phyloP scores from a whole-genome alignment of 164 flowering plant genomes.

The Houttuynia cordata region DNA sequence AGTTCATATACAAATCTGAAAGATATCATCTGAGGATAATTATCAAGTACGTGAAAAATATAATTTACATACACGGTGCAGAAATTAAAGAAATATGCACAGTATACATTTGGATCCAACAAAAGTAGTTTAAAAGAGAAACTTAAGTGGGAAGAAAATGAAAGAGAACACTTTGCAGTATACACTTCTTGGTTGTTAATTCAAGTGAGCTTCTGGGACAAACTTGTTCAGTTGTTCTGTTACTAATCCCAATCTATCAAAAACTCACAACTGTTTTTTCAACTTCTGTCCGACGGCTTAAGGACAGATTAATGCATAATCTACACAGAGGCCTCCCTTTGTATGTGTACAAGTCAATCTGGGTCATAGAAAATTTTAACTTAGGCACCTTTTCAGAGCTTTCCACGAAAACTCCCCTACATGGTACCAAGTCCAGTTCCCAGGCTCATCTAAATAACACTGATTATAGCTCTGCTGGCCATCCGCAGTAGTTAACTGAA shows the following conservation, averaged over 20 bases:
- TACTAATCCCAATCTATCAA: not conserved
- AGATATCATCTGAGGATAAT: too few species aligned
- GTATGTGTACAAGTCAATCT: slow-evolving; percentile 93
- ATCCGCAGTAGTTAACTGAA: slow-evolving; percentile 44
- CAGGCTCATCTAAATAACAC: not conserved
- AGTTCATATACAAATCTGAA: too few species aligned
- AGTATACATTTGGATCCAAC: not conserved
- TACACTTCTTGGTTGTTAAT: not conserved
- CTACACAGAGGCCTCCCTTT: slow-evolving; percentile 86
- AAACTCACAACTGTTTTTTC: not conserved
- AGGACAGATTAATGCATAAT: slow-evolving; percentile 53
- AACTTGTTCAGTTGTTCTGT: too few species aligned
- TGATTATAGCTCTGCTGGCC: not conserved
- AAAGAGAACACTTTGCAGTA: not conserved
- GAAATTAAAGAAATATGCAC: not conserved
- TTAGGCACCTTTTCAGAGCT: slow-evolving; percentile 25
- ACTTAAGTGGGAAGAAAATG: too few species aligned
- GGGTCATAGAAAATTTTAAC: slow-evolving; percentile 64
- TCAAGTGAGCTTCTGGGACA: not conserved
- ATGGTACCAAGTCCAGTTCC: not conserved
- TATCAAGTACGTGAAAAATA: too few species aligned
- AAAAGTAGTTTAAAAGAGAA: too few species aligned
- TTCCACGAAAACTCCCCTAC: slow-evolving; percentile 2
- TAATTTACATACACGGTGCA: not conserved
- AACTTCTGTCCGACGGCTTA: slow-evolving; percentile 15